These are phyloP conservation scores for Backusella macrospora DNA, from an alignment of 192 early-diverging fungal genomes.

Conservation along the genomic window DNA sequence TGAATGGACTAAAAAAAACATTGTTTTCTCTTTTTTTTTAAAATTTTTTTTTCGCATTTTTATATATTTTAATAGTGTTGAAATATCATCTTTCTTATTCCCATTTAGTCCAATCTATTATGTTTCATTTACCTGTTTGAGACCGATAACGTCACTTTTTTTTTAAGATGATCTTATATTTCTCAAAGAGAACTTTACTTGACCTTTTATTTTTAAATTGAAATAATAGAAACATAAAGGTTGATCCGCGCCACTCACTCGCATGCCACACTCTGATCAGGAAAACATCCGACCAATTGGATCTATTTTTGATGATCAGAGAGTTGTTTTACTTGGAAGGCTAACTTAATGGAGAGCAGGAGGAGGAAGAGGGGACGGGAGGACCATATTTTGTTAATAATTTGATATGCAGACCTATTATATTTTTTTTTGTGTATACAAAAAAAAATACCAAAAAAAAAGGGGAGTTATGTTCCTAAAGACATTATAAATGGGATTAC, in stretches of 20 bases:
- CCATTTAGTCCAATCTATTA: not conserved
- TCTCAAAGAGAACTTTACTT: too few relatives aligned
- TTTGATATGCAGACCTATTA: conserved; percentile 1
- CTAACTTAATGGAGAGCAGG: not conserved
- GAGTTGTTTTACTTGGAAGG: not conserved
- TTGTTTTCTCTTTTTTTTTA: not conserved
- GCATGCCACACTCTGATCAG: not conserved
- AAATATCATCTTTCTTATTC: not conserved
- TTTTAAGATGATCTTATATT: not conserved
- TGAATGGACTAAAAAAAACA: not conserved
- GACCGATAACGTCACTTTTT: not conserved
- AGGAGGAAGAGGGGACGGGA: not conserved
- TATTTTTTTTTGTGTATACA: not conserved
- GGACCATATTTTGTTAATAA: conserved; percentile 7
- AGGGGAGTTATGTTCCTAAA: not conserved
- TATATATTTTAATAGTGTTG: conserved; percentile 5
- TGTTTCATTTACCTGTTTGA: not conserved
- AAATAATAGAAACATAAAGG: not conserved
- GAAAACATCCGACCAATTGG: not conserved
- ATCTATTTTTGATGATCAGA: conserved; percentile 7
- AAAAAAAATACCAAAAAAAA: not conserved
- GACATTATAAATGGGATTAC: conserved; percentile 8
- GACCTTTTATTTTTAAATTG: not conserved
- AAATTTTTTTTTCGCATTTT: not conserved
- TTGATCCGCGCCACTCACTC: not conserved